A percentile compares a stretch with the other conserved stretches of the same genome.
Conservation (phyloP, 2,329 filamentous ascomycete genomes). For the Trichoderma sp. region DNA sequence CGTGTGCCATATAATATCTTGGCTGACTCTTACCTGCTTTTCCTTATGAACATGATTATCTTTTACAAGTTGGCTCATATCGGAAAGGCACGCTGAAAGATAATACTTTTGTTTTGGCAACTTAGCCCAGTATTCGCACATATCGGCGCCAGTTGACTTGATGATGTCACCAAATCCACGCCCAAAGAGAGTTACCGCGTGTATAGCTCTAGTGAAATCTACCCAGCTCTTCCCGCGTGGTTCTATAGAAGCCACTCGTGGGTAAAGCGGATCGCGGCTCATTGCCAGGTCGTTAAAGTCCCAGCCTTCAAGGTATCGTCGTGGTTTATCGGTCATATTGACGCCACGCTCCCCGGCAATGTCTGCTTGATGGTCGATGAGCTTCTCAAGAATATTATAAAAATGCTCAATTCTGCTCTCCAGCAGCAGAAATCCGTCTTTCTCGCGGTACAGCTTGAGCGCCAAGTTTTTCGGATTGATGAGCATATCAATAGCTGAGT, state of each 20-base stretch:
- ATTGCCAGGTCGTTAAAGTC: conserved; percentile 37
- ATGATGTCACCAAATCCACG: conserved; percentile 34
- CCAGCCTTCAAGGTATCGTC: conserved; percentile 39
- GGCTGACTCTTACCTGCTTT: not conserved
- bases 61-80: not conserved
- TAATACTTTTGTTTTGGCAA: conserved; percentile 28
- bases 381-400: conserved; percentile 34
- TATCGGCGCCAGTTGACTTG: not conserved
- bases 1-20: conserved; percentile 6
- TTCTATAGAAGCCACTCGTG: conserved; percentile 32
- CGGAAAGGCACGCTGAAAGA: conserved; percentile 18
- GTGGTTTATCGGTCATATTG: conserved; percentile 17
- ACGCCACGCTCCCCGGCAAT: conserved; percentile 20
- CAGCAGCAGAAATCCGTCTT: conserved; percentile 27
- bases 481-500: not conserved
- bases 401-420: conserved; percentile 22
- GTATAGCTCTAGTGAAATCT: conserved; percentile 34
- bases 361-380: conserved; percentile 35
- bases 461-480: not conserved
- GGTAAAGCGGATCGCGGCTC: conserved; percentile 29
- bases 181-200: conserved; percentile 34
- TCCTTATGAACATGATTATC: not conserved
- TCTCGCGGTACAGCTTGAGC: not conserved
- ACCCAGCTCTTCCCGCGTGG: conserved; percentile 32
- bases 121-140: conserved; percentile 18